These are phyloP conservation scores for Gaertneriomyces sp. DNA, from an alignment of 192 early-diverging fungal species.

Conservation along the genomic window DNA sequence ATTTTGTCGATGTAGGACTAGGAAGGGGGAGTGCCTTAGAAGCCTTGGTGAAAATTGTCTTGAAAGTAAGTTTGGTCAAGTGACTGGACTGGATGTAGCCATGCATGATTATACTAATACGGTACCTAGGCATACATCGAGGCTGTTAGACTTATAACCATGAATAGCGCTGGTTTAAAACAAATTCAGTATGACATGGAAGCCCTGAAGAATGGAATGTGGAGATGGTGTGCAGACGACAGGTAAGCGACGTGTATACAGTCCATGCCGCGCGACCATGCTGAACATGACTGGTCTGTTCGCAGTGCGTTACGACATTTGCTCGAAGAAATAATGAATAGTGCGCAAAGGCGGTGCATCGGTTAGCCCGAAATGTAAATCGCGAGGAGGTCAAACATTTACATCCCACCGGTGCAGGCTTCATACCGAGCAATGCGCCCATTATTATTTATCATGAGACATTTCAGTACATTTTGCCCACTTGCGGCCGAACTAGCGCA, in stretches of 20 bases:
- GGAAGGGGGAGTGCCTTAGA: conserved; percentile 43
- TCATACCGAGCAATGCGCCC: background rate
- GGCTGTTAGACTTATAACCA: conserved; percentile 47
- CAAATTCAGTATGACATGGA: conserved; percentile 70
- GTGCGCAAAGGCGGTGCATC: background rate
- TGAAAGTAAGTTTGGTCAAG: conserved; percentile 47
- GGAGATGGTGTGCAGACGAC: conserved; percentile 36
- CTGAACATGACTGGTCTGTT: background rate
- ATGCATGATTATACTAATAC: background rate
- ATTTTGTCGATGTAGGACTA: conserved; percentile 59
- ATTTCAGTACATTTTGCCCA: too few species aligned
- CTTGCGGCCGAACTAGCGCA: background rate
- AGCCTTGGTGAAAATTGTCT: conserved; percentile 55
- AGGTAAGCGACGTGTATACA: conserved; percentile 35
- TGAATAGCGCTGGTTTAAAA: conserved; percentile 51
- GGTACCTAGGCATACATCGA: conserved; percentile 39
- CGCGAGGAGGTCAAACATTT: too few species aligned
- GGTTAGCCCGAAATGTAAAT: too few species aligned
- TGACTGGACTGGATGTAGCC: background rate
- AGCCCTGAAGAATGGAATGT: conserved; percentile 32
- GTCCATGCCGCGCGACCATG: conserved; percentile 25
- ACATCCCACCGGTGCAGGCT: too few species aligned
- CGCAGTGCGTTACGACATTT: background rate
- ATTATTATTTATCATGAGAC: background rate
- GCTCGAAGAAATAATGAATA: background rate